These are phyloP conservation scores for Citrullus amarus DNA, from an alignment of 306 rosid species.

Conservation along the genomic window DNA sequence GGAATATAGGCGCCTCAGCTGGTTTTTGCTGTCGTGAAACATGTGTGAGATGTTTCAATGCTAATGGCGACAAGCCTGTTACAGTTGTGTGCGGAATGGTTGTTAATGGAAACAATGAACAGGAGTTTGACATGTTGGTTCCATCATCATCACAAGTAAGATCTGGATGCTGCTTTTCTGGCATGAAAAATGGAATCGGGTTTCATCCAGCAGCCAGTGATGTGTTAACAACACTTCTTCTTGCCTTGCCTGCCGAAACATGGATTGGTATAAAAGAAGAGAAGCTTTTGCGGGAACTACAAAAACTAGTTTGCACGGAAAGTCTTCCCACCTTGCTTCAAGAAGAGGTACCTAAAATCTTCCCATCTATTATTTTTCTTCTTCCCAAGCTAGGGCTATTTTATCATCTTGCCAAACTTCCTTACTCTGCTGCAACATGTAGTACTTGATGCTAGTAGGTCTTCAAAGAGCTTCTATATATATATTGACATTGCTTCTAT, in stretches of 20 bases:
- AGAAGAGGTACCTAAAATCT: constrained; percentile 58
- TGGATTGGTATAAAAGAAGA: constrained; percentile 64
- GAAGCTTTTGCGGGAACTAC: constrained; percentile 44
- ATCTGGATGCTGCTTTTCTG: constrained; percentile 32
- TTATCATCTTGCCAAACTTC: background rate
- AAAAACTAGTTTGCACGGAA: constrained; percentile 44
- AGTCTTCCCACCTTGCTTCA: constrained; percentile 74
- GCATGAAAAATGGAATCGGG: constrained; percentile 29
- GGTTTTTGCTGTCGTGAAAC: constrained; percentile 59
- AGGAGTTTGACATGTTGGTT: constrained; percentile 66
- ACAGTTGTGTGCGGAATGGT: constrained; percentile 69
- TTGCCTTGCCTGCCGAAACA: constrained; percentile 67
- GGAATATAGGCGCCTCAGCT: constrained; percentile 26
- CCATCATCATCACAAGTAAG: constrained; percentile 44
- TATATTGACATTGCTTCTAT: too few species aligned
- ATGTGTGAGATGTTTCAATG: constrained; percentile 48
- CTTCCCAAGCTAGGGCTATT: background rate
- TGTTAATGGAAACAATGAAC: constrained; percentile 43
- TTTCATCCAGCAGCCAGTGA: constrained; percentile 70
- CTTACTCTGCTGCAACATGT: background rate
- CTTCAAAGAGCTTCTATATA: background rate
- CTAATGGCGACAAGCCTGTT: constrained; percentile 48
- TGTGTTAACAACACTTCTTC: constrained; percentile 67
- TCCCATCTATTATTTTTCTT: background rate
- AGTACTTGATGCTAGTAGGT: background rate